Conservation (phyloP, 1,284 basidiomycete genomes). For the Salmacisia buchloeana region DNA sequence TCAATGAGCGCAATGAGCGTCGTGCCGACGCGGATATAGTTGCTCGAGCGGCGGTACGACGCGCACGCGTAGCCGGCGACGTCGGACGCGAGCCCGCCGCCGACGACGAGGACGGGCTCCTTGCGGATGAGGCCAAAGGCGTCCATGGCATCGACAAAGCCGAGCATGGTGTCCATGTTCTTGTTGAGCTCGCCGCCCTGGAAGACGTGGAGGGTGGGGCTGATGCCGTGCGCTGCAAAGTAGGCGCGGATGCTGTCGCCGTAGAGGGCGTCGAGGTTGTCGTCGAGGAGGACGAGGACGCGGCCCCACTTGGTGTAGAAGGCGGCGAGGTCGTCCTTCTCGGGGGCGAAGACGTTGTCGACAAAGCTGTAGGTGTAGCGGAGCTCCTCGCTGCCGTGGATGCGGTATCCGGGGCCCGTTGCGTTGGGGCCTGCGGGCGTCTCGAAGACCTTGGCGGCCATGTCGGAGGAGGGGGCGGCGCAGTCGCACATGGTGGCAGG, state of each 20-base stretch:
- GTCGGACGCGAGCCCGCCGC: slow-evolving; percentile 53
- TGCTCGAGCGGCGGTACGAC: slow-evolving; percentile 53
- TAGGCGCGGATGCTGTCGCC: slow-evolving; percentile 39
- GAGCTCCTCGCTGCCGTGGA: slow-evolving; percentile 39
- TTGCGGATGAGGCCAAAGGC: slow-evolving; percentile 54
- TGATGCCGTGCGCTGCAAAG: slow-evolving; percentile 52
- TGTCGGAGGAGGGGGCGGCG: slow-evolving; percentile 48
- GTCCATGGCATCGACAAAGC: slow-evolving; percentile 55
- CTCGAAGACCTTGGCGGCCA: slow-evolving; percentile 52
- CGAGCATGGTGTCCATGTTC: slow-evolving; percentile 54
- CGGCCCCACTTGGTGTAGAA: slow-evolving; percentile 54
- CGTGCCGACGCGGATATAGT: slow-evolving; percentile 55
- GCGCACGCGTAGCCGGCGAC: slow-evolving; percentile 54
- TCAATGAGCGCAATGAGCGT: slow-evolving; percentile 55
- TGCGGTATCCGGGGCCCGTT: slow-evolving; percentile 36
- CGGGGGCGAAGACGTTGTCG: slow-evolving; percentile 52
- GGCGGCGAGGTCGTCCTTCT: slow-evolving; percentile 51
- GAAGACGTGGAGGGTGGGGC: slow-evolving; percentile 53
- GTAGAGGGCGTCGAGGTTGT: slow-evolving; percentile 47
- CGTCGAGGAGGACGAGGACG: slow-evolving; percentile 54
- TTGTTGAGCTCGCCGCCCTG: slow-evolving; percentile 55
- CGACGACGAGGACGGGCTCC: slow-evolving; percentile 54
- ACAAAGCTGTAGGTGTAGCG: slow-evolving; percentile 52
- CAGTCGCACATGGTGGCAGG: background rate
- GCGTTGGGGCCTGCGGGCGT: slow-evolving; percentile 30